Conservation (phyloP, 371 early-diverging fungal species). For the Syncephalastrum racemosum region DNA sequence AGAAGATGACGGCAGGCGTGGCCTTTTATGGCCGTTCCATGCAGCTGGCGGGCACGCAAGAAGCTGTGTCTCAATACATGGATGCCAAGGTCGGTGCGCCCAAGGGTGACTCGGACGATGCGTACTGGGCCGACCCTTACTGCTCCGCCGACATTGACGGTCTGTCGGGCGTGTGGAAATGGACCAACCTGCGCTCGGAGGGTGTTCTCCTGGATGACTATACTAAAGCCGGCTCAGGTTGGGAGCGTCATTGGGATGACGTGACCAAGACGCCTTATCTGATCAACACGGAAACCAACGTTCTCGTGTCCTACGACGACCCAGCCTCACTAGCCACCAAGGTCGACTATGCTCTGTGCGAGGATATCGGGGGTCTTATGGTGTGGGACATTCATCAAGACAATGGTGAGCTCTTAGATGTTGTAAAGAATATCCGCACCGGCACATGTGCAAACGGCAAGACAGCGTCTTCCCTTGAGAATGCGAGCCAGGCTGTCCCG, state of each 20-base stretch:
- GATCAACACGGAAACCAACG: constrained; percentile 53
- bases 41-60: constrained; percentile 23
- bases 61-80: constrained; percentile 42
- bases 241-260: constrained; percentile 64
- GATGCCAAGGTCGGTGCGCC: constrained; percentile 38
- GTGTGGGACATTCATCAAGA: constrained; percentile 61
- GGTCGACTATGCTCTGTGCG: constrained; percentile 51
- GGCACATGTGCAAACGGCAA: constrained; percentile 19
- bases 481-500: constrained; percentile 1
- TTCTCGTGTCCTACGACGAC: constrained; percentile 69
- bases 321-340: constrained; percentile 57
- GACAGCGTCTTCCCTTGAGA: not conserved
- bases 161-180: constrained; percentile 59
- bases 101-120: constrained; percentile 55
- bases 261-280: constrained; percentile 71
- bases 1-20: constrained; percentile 67
- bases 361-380: constrained; percentile 64
- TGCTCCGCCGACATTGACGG: constrained; percentile 37
- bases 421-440: constrained; percentile 39
- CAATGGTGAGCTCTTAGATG: constrained; percentile 53
- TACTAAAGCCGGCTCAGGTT: constrained; percentile 45
- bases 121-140: constrained; percentile 45
- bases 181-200: constrained; percentile 59
- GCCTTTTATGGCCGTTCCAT: constrained; percentile 71
- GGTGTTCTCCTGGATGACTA: constrained; percentile 42